Percentiles rank a stretch among this genome's conserved stretches.
Conservation (phyloP, 306 rosid genomes). For the Vachellia pachyceras region DNA sequence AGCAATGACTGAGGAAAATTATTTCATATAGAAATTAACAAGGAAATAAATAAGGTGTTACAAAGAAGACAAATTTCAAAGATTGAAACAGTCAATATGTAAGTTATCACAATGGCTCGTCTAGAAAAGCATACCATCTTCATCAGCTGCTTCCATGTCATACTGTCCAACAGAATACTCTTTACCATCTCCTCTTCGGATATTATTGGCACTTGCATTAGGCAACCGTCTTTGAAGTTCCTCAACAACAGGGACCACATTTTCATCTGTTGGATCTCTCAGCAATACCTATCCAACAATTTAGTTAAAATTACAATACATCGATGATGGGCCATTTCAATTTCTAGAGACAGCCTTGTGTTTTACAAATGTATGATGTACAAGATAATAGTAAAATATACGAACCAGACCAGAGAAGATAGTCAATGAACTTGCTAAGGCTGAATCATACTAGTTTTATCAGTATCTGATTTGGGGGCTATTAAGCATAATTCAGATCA, state of each 20-base stretch:
- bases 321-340: conserved; percentile 19
- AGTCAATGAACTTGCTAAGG: conserved; percentile 29
- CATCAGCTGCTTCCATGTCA: conserved; percentile 19
- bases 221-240: conserved; percentile 90
- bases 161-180: conserved; percentile 11
- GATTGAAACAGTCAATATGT: conserved; percentile 26
- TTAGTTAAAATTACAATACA: conserved; percentile 31
- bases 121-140: conserved; percentile 8
- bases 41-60: conserved; percentile 26
- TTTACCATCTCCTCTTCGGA: conserved; percentile 33
- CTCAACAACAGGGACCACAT: conserved; percentile 85
- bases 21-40: conserved; percentile 1
- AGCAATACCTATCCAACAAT: conserved; percentile 72
- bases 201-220: conserved; percentile 34
- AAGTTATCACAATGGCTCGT: background rate
- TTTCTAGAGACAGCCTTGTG: conserved; percentile 20
- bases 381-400: conserved; percentile 12
- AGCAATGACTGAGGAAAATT: conserved; percentile 18
- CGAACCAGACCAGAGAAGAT: conserved; percentile 14
- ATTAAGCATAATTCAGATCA: background rate
- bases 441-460: conserved; percentile 6
- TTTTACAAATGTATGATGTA: conserved; percentile 10
- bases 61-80: conserved; percentile 23
- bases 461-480: background rate
- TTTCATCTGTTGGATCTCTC: conserved; percentile 81